A percentile compares a stretch with the other conserved stretches of the same genome.
Evolutionary conservation across 495 filamentous ascomycete species (phyloP).

Genomic region (Cryomyces antarcticus): DNA sequence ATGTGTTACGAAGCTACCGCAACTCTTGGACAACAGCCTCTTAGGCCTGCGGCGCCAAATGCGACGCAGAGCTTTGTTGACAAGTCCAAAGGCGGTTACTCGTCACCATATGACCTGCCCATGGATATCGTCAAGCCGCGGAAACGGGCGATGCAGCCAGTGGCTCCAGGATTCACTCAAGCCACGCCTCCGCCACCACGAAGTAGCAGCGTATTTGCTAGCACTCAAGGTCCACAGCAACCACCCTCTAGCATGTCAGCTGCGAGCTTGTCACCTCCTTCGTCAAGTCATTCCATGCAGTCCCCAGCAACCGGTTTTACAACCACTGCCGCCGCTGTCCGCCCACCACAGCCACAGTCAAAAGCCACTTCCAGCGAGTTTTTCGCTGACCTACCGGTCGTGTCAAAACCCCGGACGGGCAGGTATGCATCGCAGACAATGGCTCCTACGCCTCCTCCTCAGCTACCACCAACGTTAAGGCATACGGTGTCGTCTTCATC

Average conservation of each 20-base stretch:
- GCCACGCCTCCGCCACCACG: slow-evolving; percentile 33
- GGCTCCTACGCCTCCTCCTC: slow-evolving; percentile 8
- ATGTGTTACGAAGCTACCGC: not conserved
- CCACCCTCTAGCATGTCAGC: slow-evolving; percentile 16
- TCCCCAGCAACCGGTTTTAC: not conserved
- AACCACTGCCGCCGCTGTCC: not conserved
- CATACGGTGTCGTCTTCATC: no score
- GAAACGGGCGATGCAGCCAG: slow-evolving; percentile 26
- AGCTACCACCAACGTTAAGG: slow-evolving; percentile 5
- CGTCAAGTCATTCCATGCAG: slow-evolving; percentile 13
- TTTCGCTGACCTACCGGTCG: slow-evolving; percentile 71
- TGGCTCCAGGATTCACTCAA: slow-evolving; percentile 5
- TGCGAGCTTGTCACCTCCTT: slow-evolving; percentile 14
- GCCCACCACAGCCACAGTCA: slow-evolving; percentile 6
- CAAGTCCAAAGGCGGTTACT: slow-evolving; percentile 76
- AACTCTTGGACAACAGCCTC: slow-evolving; percentile 24
- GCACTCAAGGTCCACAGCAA: slow-evolving; percentile 11
- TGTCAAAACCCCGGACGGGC: slow-evolving; percentile 34
- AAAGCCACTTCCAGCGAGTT: slow-evolving; percentile 35
- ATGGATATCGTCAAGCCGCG: slow-evolving; percentile 61
- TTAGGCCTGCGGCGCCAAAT: slow-evolving; percentile 6
- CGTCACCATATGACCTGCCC: slow-evolving; percentile 85
- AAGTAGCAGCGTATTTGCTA: slow-evolving; percentile 30
- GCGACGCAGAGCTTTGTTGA: slow-evolving; percentile 63
- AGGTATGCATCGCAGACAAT: slow-evolving; percentile 30